Percentiles rank a stretch among this genome's conserved stretches.
phyloP scores from a whole-genome alignment of 2,329 filamentous ascomycete species.

The Beauveria scarabaeidicola region DNA sequence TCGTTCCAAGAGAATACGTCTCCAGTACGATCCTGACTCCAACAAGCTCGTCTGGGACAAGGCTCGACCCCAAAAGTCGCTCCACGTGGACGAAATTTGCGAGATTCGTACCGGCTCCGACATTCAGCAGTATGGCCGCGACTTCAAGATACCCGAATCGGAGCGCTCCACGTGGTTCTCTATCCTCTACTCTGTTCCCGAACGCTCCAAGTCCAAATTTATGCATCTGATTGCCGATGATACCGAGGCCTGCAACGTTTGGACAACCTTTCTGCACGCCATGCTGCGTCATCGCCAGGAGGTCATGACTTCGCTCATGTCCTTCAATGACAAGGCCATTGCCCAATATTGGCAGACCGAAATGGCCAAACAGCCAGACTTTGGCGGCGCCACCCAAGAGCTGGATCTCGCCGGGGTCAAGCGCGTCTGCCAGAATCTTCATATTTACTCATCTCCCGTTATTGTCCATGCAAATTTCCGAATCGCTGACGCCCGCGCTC shows the following conservation, averaged over 20 bases:
- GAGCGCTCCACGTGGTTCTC: slow-evolving; percentile 76
- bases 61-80: slow-evolving; percentile 66
- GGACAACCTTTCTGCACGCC: slow-evolving; percentile 76
- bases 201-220: slow-evolving; percentile 73
- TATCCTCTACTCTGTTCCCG: slow-evolving; percentile 74
- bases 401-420: slow-evolving; percentile 74
- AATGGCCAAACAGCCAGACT: slow-evolving; percentile 60
- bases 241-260: slow-evolving; percentile 61
- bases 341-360: slow-evolving; percentile 79
- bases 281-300: slow-evolving; percentile 82
- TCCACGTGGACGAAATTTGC: slow-evolving; percentile 92
- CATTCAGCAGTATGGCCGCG: slow-evolving; percentile 80
- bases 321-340: slow-evolving; percentile 75
- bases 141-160: slow-evolving; percentile 61
- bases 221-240: slow-evolving; percentile 81
- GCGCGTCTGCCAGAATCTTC: slow-evolving; percentile 76
- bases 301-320: slow-evolving; percentile 80
- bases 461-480: slow-evolving; percentile 68
- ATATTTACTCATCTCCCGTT: slow-evolving; percentile 79
- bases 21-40: slow-evolving; percentile 70
- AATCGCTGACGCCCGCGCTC: slow-evolving; percentile 56
- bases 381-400: slow-evolving; percentile 52
- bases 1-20: slow-evolving; percentile 59
- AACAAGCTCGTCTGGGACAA: slow-evolving; percentile 87
- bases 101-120: slow-evolving; percentile 79